Conservation (phyloP, 148 eudicot species). For the Spergularia bocconei region DNA sequence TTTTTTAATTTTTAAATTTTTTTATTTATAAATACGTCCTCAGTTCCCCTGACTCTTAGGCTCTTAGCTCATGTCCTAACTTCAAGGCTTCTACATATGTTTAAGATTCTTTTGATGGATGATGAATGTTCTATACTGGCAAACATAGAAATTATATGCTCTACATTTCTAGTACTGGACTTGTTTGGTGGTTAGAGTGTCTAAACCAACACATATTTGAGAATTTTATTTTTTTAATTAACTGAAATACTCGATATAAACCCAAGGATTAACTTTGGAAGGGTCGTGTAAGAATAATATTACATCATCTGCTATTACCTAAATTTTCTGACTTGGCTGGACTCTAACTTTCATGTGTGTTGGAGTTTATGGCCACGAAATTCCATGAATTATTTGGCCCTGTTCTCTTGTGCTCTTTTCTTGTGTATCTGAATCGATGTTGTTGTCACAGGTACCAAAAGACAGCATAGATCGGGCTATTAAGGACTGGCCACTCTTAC, state of each 20-base stretch:
- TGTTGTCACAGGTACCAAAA: slow-evolving; percentile 55
- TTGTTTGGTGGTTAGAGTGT: background rate
- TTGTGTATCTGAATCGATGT: background rate
- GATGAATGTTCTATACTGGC: background rate
- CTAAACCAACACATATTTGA: background rate
- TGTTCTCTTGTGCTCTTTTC: background rate
- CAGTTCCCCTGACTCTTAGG: no score
- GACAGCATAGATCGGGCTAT: slow-evolving; percentile 47
- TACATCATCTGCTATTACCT: background rate
- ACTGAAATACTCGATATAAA: background rate
- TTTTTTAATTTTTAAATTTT: no score
- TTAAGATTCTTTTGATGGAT: background rate
- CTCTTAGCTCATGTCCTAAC: background rate
- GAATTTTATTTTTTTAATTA: background rate
- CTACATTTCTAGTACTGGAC: background rate
- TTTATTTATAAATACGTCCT: no score
- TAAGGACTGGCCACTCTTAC: slow-evolving; percentile 62
- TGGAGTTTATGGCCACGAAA: background rate
- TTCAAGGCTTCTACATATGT: background rate
- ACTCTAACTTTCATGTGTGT: background rate
- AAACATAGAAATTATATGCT: background rate
- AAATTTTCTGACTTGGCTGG: background rate
- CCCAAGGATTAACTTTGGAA: background rate
- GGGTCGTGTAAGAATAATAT: background rate
- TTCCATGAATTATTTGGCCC: background rate